Conservation (phyloP, 176 grass and related monocot species). For the Calamus simplicifolius region DNA sequence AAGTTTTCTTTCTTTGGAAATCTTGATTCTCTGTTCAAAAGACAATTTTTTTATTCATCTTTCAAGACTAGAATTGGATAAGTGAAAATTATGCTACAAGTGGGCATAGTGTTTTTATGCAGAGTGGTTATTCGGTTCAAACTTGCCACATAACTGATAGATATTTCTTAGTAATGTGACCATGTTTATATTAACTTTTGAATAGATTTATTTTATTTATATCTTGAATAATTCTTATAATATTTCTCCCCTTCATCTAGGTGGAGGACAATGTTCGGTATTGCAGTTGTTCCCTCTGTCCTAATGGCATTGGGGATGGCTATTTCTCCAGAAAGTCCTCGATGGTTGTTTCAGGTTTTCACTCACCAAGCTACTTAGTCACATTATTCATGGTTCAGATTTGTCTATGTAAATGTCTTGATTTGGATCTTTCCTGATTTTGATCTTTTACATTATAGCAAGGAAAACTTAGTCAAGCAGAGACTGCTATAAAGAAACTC, state of each 20-base stretch:
- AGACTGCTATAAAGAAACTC: constrained; percentile 84
- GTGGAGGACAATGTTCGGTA: constrained; percentile 96
- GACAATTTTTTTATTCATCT: too few species aligned
- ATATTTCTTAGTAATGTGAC: too few species aligned
- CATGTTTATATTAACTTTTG: too few species aligned
- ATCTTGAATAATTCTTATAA: constrained; percentile 6
- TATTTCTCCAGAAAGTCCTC: constrained; percentile 96
- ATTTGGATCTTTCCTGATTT: neutral
- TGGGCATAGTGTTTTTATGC: too few species aligned
- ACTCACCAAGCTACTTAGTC: neutral
- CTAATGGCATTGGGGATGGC: constrained; percentile 84
- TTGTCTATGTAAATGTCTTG: too few species aligned
- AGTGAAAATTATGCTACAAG: too few species aligned
- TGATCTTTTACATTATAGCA: constrained; percentile 43
- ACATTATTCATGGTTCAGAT: too few species aligned
- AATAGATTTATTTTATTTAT: neutral
- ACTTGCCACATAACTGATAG: too few species aligned
- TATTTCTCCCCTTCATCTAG: constrained; percentile 31
- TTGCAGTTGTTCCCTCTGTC: constrained; percentile 73
- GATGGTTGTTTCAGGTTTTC: constrained; percentile 97
- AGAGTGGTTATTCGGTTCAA: too few species aligned
- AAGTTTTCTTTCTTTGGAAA: too few species aligned
- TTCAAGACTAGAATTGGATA: too few species aligned
- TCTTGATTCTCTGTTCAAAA: too few species aligned
- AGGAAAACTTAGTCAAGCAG: constrained; percentile 79